Base-by-base conservation (phyloP, 2,329 filamentous ascomycete species). In the Alternaria triticina region DNA sequence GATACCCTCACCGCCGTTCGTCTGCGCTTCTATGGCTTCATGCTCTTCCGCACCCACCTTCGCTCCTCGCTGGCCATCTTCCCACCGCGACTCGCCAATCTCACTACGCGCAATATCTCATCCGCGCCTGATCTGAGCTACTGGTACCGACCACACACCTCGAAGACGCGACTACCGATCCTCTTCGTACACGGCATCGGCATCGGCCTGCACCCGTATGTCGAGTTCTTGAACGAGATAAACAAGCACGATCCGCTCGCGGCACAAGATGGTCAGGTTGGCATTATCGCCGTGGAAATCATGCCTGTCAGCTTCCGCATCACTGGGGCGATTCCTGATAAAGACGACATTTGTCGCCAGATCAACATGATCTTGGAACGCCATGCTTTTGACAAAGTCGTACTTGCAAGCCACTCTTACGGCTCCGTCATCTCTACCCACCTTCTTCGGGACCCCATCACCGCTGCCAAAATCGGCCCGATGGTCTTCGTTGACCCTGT, bases 151-250 rank as follows among this genome's bases (percentile, higher is more conserved):
- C 87, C 87, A 6, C 90, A 92, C 72, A 87, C 83, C 1, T 88
- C 87, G 1, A 83, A 83, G 55, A 86, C 82, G 1, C 82, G 83
- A 45, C 78, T 86, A 0, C 90, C 90, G 0, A 78, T 92, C 8
- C 77, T 93, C 5, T 92, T 91, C 77, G 83, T 92, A 51, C 90
- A 92, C 69, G 90, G 90, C 15, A 91, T 92, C 52, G 89, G 90
- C 45, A 83, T 92, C 61, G 90, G 90, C 0, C 83, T 92, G 3
- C 86, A 86, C 73, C 86, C 89, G 0, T 91, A 92, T 69, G 80
- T 84, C 12, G 75, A 79, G 15, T 90, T 90, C 70, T 79, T 92
- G 2, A 74, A 78, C 33, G 83, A 85, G 54, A 77, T 91, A 43
- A 82, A 84, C 65, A 74, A 79, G 17, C 63, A 71, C 5, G 74